Evolutionary conservation across 495 filamentous ascomycete genomes (phyloP), one percentile per base, ranked within the genome.

Genomic region (Niebla homalea): DNA sequence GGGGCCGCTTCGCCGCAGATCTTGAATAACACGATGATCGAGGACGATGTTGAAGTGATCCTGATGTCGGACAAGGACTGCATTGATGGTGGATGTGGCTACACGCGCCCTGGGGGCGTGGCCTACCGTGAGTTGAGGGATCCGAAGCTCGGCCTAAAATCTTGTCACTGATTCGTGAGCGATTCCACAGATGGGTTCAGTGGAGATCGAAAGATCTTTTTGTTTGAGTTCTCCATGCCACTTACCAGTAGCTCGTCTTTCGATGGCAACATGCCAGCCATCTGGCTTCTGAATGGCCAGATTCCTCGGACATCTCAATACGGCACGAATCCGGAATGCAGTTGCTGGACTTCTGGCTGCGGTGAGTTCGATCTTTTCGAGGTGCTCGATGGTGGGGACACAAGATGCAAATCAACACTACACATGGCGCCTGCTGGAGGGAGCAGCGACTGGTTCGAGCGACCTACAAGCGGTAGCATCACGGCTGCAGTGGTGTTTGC

Each of bases 321-420:
- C 62, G 70, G 69, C 36, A 62, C 62, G 42, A 59, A 67, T 25
- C 58, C 61, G 2, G 53, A 64, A 0, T 88, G 84, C 67, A 79
- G 71, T 41, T 87, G 84, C 66, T 86, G 81, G 81, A 60, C 63
- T 2, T 64, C 71, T 19, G 79, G 78, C 15, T 87, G 84, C 59
- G 84, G 82, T 51, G 83, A 87, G 67, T 73, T 83, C 42, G 84
- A 87, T 60, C 62, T 85, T 12, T 77, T 83, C 51, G 84, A 87
- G 64, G 69, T 83, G 26, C 73, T 87, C 8, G 66, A 67, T 49
- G 59, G 57, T 23, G 69, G 66, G 36, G 63, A 72, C 44, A 57
- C 59, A 25, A 63, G 62, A 19, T 63, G 68, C 47, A 84, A 78
- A 61, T 72, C 75, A 6, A 81, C 80, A 4, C 67, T 83, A 46